Evolutionary conservation across 352 stramenopile species (phyloP).

Genomic region (Globisporangium ultimum): DNA sequence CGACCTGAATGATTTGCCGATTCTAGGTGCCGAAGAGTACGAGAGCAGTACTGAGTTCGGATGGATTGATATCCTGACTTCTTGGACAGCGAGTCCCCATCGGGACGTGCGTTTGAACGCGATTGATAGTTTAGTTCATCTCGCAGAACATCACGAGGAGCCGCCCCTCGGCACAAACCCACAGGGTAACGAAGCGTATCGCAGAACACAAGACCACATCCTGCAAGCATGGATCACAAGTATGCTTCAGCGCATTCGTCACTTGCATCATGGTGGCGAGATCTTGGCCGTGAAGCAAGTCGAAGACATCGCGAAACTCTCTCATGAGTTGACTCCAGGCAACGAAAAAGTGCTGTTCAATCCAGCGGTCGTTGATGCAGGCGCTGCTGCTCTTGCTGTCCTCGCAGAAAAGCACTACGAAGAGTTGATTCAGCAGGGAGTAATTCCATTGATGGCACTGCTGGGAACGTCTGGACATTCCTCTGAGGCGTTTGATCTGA

Average conservation of each 20-base stretch:
- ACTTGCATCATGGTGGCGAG: constrained; percentile 52
- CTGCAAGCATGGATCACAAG: constrained; percentile 76
- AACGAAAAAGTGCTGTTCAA: constrained; percentile 75
- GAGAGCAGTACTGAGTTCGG: constrained; percentile 71
- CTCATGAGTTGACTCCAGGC: constrained; percentile 69
- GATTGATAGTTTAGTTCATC: constrained; percentile 61
- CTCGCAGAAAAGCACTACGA: constrained; percentile 61
- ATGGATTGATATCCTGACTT: constrained; percentile 79
- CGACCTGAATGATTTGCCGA: constrained; percentile 67
- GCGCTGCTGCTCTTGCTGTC: constrained; percentile 61
- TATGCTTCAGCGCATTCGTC: constrained; percentile 69
- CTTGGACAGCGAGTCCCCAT: constrained; percentile 60
- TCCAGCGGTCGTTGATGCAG: constrained; percentile 62
- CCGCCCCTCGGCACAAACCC: not conserved
- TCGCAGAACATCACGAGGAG: constrained; percentile 39
- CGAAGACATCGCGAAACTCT: constrained; percentile 68
- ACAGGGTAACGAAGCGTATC: not conserved
- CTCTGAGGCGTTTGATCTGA: constrained; percentile 29
- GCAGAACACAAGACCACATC: constrained; percentile 42
- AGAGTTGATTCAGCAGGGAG: constrained; percentile 60
- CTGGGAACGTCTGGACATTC: constrained; percentile 34
- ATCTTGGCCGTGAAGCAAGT: constrained; percentile 76
- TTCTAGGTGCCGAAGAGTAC: constrained; percentile 73
- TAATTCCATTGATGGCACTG: constrained; percentile 59
- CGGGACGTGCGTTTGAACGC: constrained; percentile 56